phyloP scores from a whole-genome alignment of 2,329 filamentous ascomycete species.

The Bipolaris oryzae region DNA sequence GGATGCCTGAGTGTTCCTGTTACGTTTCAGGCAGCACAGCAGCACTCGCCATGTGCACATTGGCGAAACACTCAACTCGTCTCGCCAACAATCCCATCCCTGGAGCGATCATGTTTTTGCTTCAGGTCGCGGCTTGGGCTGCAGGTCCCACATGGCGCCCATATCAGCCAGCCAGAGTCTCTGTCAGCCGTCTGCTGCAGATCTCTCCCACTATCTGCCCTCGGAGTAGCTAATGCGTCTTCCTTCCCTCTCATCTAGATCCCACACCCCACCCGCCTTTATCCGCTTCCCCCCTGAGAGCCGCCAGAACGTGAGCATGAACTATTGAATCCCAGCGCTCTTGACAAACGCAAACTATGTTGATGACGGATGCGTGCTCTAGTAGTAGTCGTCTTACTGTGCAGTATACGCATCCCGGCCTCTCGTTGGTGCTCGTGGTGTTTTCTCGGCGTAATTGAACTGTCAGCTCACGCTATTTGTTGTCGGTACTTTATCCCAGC shows the following conservation, averaged over 20 bases:
- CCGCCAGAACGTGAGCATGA: background rate
- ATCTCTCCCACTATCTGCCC: no score
- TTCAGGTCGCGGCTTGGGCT: constrained; percentile 3
- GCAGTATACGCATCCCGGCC: background rate
- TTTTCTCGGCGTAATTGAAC: constrained; percentile 11
- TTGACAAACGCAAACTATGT: no score
- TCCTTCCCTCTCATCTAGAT: no score
- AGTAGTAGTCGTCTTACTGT: no score
- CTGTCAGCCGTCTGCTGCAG: no score
- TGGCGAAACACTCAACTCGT: background rate
- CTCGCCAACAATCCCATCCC: background rate
- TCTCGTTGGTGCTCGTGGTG: background rate
- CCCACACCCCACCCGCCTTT: background rate
- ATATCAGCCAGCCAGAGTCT: constrained; percentile 2
- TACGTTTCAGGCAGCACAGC: constrained; percentile 1
- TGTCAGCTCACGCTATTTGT: constrained; percentile 12
- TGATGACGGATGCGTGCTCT: no score
- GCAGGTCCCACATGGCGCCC: constrained; percentile 11
- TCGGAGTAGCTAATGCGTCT: no score
- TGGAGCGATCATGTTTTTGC: constrained; percentile 10
- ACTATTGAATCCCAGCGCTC: no score
- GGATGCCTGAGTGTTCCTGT: background rate
- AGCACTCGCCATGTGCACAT: background rate
- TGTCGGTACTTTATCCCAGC: constrained; percentile 4
- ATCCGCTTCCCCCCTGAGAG: background rate